Evolutionary conservation across 129 eudicot species (phyloP), one percentile per base, ranked within the genome.

Genomic region (Centella asiatica): DNA sequence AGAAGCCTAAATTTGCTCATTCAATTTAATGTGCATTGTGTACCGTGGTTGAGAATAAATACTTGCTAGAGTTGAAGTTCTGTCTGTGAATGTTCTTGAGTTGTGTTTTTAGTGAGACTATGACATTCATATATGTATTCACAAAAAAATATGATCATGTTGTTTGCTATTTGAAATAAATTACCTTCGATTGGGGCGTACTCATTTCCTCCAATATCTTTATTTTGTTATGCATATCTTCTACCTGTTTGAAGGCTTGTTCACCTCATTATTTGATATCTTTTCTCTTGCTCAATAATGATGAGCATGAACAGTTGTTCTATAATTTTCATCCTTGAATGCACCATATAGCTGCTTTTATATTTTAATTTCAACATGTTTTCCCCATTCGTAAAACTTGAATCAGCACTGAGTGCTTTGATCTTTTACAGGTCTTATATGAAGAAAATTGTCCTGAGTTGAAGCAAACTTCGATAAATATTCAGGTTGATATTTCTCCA

Each of bases 401-500:
- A 27, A 28, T 66, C 61, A 50, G 19, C 31, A 54, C 20, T 57
- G 36, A 49, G 19, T 63, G 33, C 34, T 10, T 39, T 47, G 47
- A 36, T 48, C 53, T 36, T 61, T 72, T 55, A 55, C 85, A 86
- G 95, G 86, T 52, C 37, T 37, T 42, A 3, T 44, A 49, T 5
- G 76, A 53, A 64, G 70, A 81, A 66, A 42, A 58, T 64, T 67
- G 62, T 68, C 45, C 61, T 39, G 77, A 60, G 62, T 33, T 29
- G 60, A 72, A 54, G 44, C 66, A 76, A 50, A 83, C 90, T 9
- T 69, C 84, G 65, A 55, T 80, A 29, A 77, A 65, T 80, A 75
- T 86, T 50, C 74, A 77, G 66, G 70, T 89, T 60, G 79, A 75
- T 72, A 55, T 83, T 42, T 85, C 84, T 47, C 74, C 81, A 20